Percentiles rank a stretch among this genome's conserved stretches.
These are phyloP conservation scores for Fusarium gaditjirri DNA, from an alignment of 2,329 filamentous ascomycete genomes.

Conservation along the genomic window DNA sequence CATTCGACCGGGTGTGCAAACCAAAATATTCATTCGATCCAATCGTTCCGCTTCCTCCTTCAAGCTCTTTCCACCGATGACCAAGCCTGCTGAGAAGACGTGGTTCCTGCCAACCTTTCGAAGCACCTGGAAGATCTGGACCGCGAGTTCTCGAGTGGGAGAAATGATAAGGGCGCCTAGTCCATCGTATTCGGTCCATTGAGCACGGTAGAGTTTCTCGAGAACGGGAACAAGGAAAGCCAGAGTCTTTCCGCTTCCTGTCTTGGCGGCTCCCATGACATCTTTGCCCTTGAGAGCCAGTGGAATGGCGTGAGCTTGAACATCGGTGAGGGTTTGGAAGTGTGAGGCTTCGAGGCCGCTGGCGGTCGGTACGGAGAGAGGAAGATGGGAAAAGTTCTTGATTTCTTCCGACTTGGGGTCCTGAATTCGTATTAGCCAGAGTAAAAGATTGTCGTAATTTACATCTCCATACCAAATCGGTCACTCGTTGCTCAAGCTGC, in stretches of 20 bases:
- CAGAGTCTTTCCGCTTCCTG: conserved; percentile 93
- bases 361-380: conserved; percentile 83
- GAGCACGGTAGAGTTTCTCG: conserved; percentile 88
- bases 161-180: conserved; percentile 93
- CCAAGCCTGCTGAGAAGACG: conserved; percentile 88
- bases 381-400: conserved; percentile 83
- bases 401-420: conserved; percentile 68
- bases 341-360: conserved; percentile 85
- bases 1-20: conserved; percentile 95
- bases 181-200: conserved; percentile 91
- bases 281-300: conserved; percentile 86
- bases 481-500: conserved; percentile 48
- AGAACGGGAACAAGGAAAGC: conserved; percentile 92
- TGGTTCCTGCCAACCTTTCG: conserved; percentile 90
- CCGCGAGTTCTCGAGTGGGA: conserved; percentile 92
- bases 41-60: conserved; percentile 88
- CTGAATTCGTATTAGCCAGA: conserved; percentile 49
- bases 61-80: conserved; percentile 93
- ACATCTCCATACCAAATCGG: conserved; percentile 46
- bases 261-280: conserved; percentile 94
- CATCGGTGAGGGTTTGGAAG: conserved; percentile 89
- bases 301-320: conserved; percentile 90
- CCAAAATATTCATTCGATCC: conserved; percentile 93
- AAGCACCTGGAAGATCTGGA: conserved; percentile 96
- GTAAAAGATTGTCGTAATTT: not conserved